These are phyloP conservation scores for Maudiozyma humilis DNA, from an alignment of 1,139 yeast genomes.

Conservation along the genomic window DNA sequence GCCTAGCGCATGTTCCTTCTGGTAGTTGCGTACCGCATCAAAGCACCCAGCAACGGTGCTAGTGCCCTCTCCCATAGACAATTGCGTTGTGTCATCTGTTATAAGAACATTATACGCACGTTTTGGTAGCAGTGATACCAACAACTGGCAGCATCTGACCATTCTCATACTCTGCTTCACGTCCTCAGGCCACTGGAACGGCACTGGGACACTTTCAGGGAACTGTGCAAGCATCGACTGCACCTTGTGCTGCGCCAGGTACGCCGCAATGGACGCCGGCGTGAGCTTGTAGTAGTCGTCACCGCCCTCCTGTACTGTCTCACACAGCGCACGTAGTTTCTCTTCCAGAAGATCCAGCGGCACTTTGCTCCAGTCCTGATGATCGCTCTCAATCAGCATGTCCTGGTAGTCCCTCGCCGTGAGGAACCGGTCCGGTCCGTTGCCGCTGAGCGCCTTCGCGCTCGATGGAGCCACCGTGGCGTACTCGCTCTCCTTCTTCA, in stretches of 20 bases:
- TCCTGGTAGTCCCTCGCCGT: conserved; percentile 33
- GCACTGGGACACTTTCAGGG: conserved; percentile 26
- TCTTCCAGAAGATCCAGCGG: conserved; percentile 17
- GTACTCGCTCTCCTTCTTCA: conserved; percentile 20
- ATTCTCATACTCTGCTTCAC: conserved; percentile 15
- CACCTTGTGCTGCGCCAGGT: conserved; percentile 33
- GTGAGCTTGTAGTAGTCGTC: conserved; percentile 44
- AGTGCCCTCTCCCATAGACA: background rate
- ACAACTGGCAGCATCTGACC: conserved; percentile 20
- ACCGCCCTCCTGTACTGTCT: conserved; percentile 40
- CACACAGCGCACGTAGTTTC: conserved; percentile 37
- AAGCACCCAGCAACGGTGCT: conserved; percentile 11
- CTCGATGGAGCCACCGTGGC: too few relatives aligned
- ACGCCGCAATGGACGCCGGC: conserved; percentile 31
- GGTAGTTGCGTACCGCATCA: conserved; percentile 12
- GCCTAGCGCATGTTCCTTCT: conserved; percentile 6
- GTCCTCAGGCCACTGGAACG: conserved; percentile 19
- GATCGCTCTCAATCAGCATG: conserved; percentile 19
- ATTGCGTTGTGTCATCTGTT: background rate
- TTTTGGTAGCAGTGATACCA: conserved; percentile 26
- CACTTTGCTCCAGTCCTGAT: conserved; percentile 20
- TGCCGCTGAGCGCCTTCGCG: background rate
- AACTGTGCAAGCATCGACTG: conserved; percentile 30
- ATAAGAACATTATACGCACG: conserved; percentile 17
- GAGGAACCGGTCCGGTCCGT: conserved; percentile 19